These are phyloP conservation scores for Candida awuae DNA, from an alignment of 805 yeast species.

Conservation along the genomic window DNA sequence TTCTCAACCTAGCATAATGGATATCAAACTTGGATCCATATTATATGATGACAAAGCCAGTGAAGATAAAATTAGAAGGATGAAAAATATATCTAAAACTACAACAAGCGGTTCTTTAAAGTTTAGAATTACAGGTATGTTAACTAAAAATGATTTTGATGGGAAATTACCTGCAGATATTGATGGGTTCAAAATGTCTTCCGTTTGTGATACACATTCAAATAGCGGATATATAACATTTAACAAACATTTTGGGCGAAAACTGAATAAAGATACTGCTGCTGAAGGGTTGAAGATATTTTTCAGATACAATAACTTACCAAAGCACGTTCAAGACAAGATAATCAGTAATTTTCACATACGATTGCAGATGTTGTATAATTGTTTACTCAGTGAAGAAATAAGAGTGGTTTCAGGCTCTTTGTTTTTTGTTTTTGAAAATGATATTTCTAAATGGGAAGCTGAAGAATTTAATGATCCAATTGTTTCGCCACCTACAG, in stretches of 20 bases:
- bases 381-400: slow-evolving; percentile 55
- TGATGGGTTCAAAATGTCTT: slow-evolving; percentile 9
- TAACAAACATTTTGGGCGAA: slow-evolving; percentile 50
- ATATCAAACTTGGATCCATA: slow-evolving; percentile 70
- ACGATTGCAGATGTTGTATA: slow-evolving; percentile 60
- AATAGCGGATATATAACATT: slow-evolving; percentile 40
- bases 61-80: slow-evolving; percentile 51
- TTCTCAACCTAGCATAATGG: slow-evolving; percentile 62
- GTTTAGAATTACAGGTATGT: slow-evolving; percentile 87
- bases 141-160: slow-evolving; percentile 26
- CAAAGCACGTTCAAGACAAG: slow-evolving; percentile 26
- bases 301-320: slow-evolving; percentile 34
- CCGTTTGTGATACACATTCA: slow-evolving; percentile 8
- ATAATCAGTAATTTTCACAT: slow-evolving; percentile 41
- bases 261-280: slow-evolving; percentile 37
- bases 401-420: slow-evolving; percentile 65
- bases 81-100: slow-evolving; percentile 50
- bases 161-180: slow-evolving; percentile 15
- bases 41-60: slow-evolving; percentile 58
- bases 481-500: slow-evolving; percentile 18
- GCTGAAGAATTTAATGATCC: slow-evolving; percentile 34
- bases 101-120: slow-evolving; percentile 80
- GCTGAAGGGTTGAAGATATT: slow-evolving; percentile 37
- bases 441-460: slow-evolving; percentile 50
- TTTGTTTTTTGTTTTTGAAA: slow-evolving; percentile 66